Base-by-base conservation (phyloP, 2,329 filamentous ascomycete species). In the Fusarium hainanense region DNA sequence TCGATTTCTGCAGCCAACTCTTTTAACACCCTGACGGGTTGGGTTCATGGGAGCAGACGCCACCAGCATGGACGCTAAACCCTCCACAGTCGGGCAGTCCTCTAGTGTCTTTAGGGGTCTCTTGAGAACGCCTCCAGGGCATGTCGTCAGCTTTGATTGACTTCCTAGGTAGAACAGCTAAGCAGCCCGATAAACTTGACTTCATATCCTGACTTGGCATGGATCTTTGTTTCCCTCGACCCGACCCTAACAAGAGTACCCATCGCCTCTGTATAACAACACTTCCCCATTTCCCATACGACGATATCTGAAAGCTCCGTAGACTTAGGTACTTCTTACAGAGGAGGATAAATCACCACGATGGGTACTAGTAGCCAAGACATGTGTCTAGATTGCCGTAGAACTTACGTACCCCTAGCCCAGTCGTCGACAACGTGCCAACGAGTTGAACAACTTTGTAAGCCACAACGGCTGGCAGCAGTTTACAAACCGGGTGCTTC, bases 401-500 rank as follows among this genome's bases (percentile, higher is more conserved):
- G 32, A 32, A 43, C 47, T 49, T 68, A 64, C 58, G 58, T 68
- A 68, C 41, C 25, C 52, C 48, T 16, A 30, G 32, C 42, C 57
- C 62, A 57, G 57, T 63, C 66, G 61, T 69, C 37, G 54, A 28
- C 43, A 67, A 66, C 66, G 61, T 69, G 66, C 56, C 56, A 57
- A 32, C 37, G 44, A 66, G 60, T 47, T 69, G 52, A 23, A 47
- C 48, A 56, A 46, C 42, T 59, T 54, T 21, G 61, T 49, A 67
- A 68, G 66, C 66, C 61, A 70, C 66, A 60, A 51, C 61, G 66
- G 66, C 55, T 58, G 48, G 40, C 56, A 28, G 52, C 66, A 58
- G 66, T 67, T 46, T 69, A 51, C 48, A 23, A 69, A 63, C 51
- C 56, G 41, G 43, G 30, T 62, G 43, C 42, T 18, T 21, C 59